Evolutionary conservation across 768 basidiomycete species (phyloP), one percentile per base, ranked within the genome.

Genomic region (Postia placenta): DNA sequence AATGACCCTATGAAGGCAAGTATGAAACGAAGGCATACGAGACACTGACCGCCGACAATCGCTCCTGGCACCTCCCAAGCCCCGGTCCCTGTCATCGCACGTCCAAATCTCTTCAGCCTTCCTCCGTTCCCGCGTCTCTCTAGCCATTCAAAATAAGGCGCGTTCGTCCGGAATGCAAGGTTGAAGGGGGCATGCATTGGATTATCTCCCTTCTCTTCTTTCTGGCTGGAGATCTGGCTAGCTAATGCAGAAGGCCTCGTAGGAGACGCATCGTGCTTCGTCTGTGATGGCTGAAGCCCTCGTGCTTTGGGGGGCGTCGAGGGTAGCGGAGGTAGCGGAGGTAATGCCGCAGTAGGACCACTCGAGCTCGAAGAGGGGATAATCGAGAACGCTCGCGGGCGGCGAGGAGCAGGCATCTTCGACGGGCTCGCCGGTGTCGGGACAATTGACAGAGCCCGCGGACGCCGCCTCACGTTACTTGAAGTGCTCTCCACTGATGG

Each of bases 71-170:
- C 74, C 66, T 84, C 85, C 85, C 87, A 89, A 1, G 76, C 77
- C 23, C 72, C 75, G 4, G 85, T 84, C 17, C 83, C 85, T 5
- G 73, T 74, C 87, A 90, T 90, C 3, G 86, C 85, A 49, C 77
- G 80, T 25, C 84, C 86, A 56, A 89, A 89, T 28, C 86, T 70
- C 53, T 79, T 75, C 49, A 88, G 68, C 43, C 85, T 57, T 2
- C 50, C 57, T 24, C 64, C 64, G 45, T 68, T 61, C 24, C 69
- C 73, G 20, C 74, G 73, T 17, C 77, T 77, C 62, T 89, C 87
- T 5, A 90, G 69, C 87, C 87, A 90, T 17, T 76, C 78, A 55
- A 89, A 90, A 58, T 76, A 87, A 1, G 40, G 69, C 56, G 48
- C 64, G 56, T 58, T 60, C 30, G 67, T 77, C 0, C 70, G 69